phyloP scores from a whole-genome alignment of 352 stramenopile genomes.

The Pythium insidiosum region DNA sequence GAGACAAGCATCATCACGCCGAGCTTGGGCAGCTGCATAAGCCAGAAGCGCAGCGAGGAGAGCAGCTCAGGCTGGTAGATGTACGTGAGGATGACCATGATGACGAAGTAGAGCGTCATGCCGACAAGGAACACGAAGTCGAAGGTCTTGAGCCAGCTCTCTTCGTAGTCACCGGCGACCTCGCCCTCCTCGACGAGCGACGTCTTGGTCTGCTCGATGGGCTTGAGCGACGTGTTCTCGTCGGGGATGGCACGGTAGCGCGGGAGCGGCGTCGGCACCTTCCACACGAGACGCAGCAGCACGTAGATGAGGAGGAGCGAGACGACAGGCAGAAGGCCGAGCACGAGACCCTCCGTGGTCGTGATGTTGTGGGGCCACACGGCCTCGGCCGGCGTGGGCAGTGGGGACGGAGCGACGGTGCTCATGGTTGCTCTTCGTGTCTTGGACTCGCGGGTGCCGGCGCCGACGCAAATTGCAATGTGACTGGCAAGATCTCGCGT shows the following conservation, averaged over 20 bases:
- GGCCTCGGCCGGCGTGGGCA: neutral
- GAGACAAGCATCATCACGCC: constrained; percentile 57
- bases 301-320: constrained; percentile 52
- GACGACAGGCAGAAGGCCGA: constrained; percentile 32
- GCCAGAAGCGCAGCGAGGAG: constrained; percentile 6
- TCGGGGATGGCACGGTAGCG: constrained; percentile 20
- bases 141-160: constrained; percentile 46
- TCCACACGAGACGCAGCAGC: constrained; percentile 58
- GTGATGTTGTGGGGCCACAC: constrained; percentile 41
- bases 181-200: constrained; percentile 56
- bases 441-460: no score
- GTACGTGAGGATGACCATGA: constrained; percentile 34
- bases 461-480: constrained; percentile 6
- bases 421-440: constrained; percentile 2
- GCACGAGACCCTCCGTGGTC: constrained; percentile 19
- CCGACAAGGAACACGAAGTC: constrained; percentile 47
- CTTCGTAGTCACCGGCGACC: constrained; percentile 44
- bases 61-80: constrained; percentile 26
- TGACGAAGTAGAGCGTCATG: constrained; percentile 35
- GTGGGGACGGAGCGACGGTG: constrained; percentile 1
- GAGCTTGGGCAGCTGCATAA: constrained; percentile 40
- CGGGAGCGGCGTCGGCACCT: constrained; percentile 33
- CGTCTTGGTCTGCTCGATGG: constrained; percentile 30
- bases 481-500: neutral
- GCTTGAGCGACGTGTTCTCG: constrained; percentile 26